Conservation (phyloP, 495 filamentous ascomycete genomes). For the Neurospora sp. region DNA sequence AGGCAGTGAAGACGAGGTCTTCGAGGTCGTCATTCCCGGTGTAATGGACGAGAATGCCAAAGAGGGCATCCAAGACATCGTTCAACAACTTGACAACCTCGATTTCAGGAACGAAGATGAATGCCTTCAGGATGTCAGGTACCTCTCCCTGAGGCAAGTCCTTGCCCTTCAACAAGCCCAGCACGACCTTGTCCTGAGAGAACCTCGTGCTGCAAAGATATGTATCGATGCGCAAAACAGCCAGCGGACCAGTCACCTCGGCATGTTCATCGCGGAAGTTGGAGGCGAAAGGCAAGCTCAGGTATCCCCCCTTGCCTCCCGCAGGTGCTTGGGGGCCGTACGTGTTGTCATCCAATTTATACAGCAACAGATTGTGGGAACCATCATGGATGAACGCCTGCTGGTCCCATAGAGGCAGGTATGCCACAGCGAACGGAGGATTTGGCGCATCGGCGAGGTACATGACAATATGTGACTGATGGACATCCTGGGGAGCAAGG, state of each 20-base stretch:
- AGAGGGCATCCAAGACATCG: slow-evolving; percentile 86
- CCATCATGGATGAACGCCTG: slow-evolving; percentile 88
- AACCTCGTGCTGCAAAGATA: slow-evolving; percentile 93
- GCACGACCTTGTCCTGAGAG: slow-evolving; percentile 82
- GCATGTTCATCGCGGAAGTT: slow-evolving; percentile 55
- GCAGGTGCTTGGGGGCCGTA: slow-evolving; percentile 37
- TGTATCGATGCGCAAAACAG: slow-evolving; percentile 68
- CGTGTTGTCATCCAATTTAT: slow-evolving; percentile 84
- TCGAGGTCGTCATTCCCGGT: slow-evolving; percentile 84
- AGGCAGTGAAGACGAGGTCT: slow-evolving; percentile 80
- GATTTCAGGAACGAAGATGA: slow-evolving; percentile 92
- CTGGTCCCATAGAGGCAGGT: slow-evolving; percentile 89
- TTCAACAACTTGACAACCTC: slow-evolving; percentile 90
- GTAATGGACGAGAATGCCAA: slow-evolving; percentile 81
- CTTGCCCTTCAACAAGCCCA: slow-evolving; percentile 79
- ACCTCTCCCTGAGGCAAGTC: slow-evolving; percentile 60
- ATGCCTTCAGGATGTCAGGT: slow-evolving; percentile 60
- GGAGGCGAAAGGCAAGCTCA: slow-evolving; percentile 68
- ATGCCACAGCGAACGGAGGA: slow-evolving; percentile 78
- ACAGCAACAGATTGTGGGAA: slow-evolving; percentile 67
- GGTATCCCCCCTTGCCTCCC: slow-evolving; percentile 66
- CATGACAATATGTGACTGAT: slow-evolving; percentile 78
- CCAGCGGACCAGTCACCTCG: slow-evolving; percentile 65
- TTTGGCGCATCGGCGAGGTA: slow-evolving; percentile 74
- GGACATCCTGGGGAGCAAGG: slow-evolving; percentile 70